Conservation (phyloP, 176 grass and related monocot species). For the Oropetium thomaeum region DNA sequence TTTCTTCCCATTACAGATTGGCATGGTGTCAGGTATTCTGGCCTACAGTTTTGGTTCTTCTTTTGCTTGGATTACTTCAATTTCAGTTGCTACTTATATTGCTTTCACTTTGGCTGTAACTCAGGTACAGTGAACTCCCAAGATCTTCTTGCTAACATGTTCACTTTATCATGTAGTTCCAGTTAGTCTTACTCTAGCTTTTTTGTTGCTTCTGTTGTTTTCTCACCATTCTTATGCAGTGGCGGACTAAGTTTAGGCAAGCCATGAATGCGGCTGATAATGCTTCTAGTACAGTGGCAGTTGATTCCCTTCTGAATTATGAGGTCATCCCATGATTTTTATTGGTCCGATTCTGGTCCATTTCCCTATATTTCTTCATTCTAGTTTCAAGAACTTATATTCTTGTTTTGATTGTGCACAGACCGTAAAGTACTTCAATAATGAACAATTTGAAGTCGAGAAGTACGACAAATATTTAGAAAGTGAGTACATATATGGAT, state of each 20-base stretch:
- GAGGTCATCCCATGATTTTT: conserved; percentile 61
- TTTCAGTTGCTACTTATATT: conserved; percentile 88
- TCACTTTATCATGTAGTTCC: conserved; percentile 1
- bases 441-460: conserved; percentile 85
- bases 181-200: conserved; percentile 9
- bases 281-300: conserved; percentile 87
- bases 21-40: conserved; percentile 93
- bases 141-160: conserved; percentile 13
- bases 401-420: conserved; percentile 46
- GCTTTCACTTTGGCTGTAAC: conserved; percentile 95
- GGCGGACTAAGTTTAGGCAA: conserved; percentile 91
- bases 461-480: conserved; percentile 95
- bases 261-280: conserved; percentile 99
- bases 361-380: conserved; percentile 24
- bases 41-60: conserved; percentile 89
- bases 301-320: conserved; percentile 95
- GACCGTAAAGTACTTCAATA: conserved; percentile 99
- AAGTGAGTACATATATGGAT: conserved; percentile 63
- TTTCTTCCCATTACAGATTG: conserved; percentile 61
- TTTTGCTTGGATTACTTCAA: conserved; percentile 99
- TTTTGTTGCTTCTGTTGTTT: not conserved
- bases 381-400: conserved; percentile 19
- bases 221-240: conserved; percentile 48
- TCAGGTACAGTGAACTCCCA: conserved; percentile 50
- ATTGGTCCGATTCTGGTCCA: conserved; percentile 4